These are phyloP conservation scores for Apostasia shenzhenica DNA, from an alignment of 106 monocot species.

Conservation along the genomic window DNA sequence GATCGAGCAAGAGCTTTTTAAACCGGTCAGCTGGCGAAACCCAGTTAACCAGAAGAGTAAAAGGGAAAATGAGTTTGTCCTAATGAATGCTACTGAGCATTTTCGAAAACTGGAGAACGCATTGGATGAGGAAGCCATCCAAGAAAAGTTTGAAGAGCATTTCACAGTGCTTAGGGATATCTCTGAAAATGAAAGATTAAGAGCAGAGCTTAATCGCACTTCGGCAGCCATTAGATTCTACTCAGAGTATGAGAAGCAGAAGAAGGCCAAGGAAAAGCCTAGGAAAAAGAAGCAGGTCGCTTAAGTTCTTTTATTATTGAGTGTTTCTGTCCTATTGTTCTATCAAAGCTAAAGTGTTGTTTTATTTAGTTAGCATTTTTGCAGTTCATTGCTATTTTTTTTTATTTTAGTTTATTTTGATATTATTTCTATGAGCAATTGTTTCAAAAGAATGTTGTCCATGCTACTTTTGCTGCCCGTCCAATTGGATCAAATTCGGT, in stretches of 20 bases:
- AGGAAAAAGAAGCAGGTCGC: constrained; percentile 11
- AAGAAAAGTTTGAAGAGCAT: constrained; percentile 60
- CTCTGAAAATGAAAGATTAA: constrained; percentile 54
- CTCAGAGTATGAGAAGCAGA: constrained; percentile 55
- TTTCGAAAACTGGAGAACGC: constrained; percentile 12
- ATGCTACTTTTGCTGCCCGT: too few relatives aligned
- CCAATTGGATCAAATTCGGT: too few relatives aligned
- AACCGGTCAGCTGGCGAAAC: constrained; percentile 16
- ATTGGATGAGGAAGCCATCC: constrained; percentile 38
- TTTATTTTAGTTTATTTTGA: too few relatives aligned
- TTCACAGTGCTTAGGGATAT: constrained; percentile 50
- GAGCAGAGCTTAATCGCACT: constrained; percentile 41
- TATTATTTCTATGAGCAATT: too few relatives aligned
- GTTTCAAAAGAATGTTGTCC: too few relatives aligned
- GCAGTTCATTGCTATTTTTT: too few relatives aligned
- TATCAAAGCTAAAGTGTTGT: too few relatives aligned
- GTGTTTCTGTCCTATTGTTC: too few relatives aligned
- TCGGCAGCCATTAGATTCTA: constrained; percentile 40
- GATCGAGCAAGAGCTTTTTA: constrained; percentile 33
- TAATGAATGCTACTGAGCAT: constrained; percentile 5
- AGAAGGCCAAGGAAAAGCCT: constrained; percentile 20
- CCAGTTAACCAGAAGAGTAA: constrained; percentile 39
- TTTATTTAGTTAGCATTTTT: too few relatives aligned
- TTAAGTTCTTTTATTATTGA: background rate
- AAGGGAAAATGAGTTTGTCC: constrained; percentile 19